Conservation (phyloP, 2,329 filamentous ascomycete genomes). For the Calonectria honghensis region DNA sequence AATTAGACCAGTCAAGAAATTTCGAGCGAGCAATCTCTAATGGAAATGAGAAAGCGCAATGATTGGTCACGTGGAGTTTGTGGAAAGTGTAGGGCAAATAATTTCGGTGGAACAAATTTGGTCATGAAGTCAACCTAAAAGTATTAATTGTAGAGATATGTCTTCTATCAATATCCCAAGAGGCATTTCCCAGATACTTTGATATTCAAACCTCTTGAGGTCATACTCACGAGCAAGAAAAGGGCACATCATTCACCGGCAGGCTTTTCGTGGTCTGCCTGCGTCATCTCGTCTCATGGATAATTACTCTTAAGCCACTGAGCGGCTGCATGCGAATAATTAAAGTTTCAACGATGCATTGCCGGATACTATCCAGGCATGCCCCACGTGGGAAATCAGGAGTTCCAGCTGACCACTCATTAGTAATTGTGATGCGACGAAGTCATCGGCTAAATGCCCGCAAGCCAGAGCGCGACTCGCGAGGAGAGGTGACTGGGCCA, state of each 20-base stretch:
- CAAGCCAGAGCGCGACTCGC: background rate
- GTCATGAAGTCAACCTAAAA: background rate
- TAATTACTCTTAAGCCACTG: no score
- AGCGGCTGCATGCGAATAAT: background rate
- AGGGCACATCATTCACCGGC: no score
- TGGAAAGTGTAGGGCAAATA: background rate
- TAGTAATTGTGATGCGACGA: background rate
- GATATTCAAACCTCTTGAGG: no score
- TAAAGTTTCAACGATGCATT: background rate
- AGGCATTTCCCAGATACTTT: no score
- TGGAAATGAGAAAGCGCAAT: background rate
- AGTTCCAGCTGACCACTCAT: background rate
- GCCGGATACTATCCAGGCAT: background rate
- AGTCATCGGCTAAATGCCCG: conserved; percentile 3
- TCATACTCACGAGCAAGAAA: no score
- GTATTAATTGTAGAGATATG: background rate
- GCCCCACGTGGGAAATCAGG: background rate
- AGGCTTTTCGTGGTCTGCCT: no score
- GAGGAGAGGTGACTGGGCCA: background rate
- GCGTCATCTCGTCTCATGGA: no score
- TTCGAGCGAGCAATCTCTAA: background rate
- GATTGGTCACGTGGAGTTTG: background rate
- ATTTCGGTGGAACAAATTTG: background rate
- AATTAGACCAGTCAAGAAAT: background rate
- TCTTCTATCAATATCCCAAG: background rate